Evolutionary conservation across 2,329 filamentous ascomycete genomes (phyloP).

Genomic region (Pseudogymnoascus sp.): DNA sequence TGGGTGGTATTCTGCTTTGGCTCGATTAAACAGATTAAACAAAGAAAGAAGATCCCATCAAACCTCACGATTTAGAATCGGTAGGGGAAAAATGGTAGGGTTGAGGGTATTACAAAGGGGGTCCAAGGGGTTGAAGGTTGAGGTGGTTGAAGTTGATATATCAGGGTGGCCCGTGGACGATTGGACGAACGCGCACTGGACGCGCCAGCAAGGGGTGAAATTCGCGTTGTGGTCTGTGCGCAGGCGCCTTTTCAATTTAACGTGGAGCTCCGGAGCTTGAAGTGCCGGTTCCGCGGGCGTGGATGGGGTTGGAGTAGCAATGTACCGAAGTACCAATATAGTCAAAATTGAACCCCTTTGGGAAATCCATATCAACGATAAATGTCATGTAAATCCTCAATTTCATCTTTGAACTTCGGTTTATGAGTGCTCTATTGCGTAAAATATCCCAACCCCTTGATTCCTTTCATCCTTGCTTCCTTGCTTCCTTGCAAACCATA

Average conservation of each 20-base stretch:
- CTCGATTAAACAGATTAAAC: neutral
- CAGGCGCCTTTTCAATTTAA: neutral
- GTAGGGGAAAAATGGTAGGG: neutral
- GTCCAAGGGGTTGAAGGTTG: neutral
- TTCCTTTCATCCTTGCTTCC: neutral
- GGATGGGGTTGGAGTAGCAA: neutral
- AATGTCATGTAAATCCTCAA: neutral
- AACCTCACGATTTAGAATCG: neutral
- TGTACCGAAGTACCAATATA: neutral
- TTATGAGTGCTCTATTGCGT: neutral
- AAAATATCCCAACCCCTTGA: neutral
- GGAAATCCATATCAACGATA: neutral
- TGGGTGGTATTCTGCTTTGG: neutral
- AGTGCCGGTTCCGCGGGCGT: constrained; percentile 1
- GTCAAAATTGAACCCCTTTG: neutral
- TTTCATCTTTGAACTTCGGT: neutral
- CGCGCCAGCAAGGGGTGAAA: neutral
- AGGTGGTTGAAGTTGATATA: neutral
- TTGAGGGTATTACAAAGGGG: neutral
- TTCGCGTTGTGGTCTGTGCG: constrained; percentile 1
- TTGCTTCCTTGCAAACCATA: neutral
- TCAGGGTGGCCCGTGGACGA: neutral
- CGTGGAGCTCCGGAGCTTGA: neutral
- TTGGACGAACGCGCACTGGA: neutral
- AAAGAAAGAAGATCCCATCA: neutral